Conservation (phyloP, 176 grass and related monocot species). For the Bolboschoenus planiculmis region DNA sequence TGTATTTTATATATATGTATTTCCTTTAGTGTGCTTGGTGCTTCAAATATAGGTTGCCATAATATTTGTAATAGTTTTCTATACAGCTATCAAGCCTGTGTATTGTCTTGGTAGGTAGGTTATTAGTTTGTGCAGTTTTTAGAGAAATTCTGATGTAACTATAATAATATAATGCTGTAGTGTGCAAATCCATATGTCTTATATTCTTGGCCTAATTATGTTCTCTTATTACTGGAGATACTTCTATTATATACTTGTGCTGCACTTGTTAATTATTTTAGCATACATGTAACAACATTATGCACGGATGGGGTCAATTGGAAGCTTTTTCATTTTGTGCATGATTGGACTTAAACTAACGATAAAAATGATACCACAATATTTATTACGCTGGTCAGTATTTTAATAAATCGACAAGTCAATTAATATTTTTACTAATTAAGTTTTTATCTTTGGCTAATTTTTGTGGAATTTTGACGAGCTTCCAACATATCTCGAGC, state of each 20-base stretch:
- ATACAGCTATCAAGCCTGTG: not conserved
- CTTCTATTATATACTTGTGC: not conserved
- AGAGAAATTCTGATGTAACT: not conserved
- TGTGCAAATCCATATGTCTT: not conserved
- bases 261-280: not conserved
- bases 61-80: no score
- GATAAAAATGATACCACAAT: no score
- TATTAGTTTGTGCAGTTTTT: not conserved
- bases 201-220: not conserved
- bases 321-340: not conserved
- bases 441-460: no score
- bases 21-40: not conserved
- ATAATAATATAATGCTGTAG: not conserved
- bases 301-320: not conserved
- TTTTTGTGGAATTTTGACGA: no score
- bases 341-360: no score
- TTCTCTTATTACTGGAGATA: not conserved
- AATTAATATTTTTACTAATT: no score
- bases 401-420: no score
- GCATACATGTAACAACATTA: not conserved
- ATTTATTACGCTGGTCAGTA: no score
- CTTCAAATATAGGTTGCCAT: not conserved
- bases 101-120: not conserved
- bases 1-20: not conserved
- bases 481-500: no score